Evolutionary conservation across 2,329 filamentous ascomycete species (phyloP).

Genomic region (Zasmidium citrigriseum): DNA sequence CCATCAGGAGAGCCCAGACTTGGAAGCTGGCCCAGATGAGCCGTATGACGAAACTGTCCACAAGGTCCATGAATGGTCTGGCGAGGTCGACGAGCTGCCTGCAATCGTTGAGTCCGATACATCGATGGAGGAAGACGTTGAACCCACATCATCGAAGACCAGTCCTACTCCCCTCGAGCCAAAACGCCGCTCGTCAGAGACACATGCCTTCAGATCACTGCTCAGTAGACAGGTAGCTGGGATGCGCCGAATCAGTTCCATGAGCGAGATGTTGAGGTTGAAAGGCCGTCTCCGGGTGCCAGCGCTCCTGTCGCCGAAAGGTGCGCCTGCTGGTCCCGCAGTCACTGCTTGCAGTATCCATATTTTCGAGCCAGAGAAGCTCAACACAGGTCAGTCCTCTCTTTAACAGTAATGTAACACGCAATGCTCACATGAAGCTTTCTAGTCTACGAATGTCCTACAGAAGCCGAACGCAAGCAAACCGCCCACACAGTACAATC

Average conservation of each 20-base stretch:
- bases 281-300: slow-evolving; percentile 14
- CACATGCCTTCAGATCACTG: slow-evolving; percentile 6
- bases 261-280: slow-evolving; percentile 17
- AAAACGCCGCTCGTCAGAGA: slow-evolving; percentile 13
- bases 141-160: neutral
- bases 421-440: neutral
- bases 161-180: neutral
- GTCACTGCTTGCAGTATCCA: slow-evolving; percentile 25
- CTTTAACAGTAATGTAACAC: no score
- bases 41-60: neutral
- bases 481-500: slow-evolving; percentile 28
- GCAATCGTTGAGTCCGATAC: neutral
- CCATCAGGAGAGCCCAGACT: no score
- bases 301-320: slow-evolving; percentile 15
- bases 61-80: slow-evolving; percentile 5
- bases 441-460: slow-evolving; percentile 19
- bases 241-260: slow-evolving; percentile 13
- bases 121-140: neutral
- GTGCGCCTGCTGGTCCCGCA: slow-evolving; percentile 21
- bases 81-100: slow-evolving; percentile 8
- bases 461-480: slow-evolving; percentile 9
- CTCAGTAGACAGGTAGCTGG: neutral
- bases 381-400: slow-evolving; percentile 13
- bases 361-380: slow-evolving; percentile 15
- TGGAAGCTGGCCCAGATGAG: no score